Conservation (phyloP, 2,329 filamentous ascomycete genomes). For the Penicillium sclerotigenum region DNA sequence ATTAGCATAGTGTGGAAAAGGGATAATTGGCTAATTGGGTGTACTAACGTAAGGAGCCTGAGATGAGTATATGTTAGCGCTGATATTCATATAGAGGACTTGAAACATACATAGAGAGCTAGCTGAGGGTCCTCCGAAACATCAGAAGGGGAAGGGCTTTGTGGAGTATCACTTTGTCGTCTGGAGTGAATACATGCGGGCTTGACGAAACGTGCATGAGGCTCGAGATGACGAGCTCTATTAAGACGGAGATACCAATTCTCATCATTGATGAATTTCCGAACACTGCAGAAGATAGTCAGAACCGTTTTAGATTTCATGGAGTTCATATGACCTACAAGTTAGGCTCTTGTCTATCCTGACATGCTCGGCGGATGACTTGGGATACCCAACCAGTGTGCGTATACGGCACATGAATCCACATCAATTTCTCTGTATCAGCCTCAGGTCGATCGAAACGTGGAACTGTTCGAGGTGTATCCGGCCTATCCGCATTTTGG, state of each 20-base stretch:
- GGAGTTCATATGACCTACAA: constrained; percentile 11
- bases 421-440: constrained; percentile 34
- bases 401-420: constrained; percentile 37
- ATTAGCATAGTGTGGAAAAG: not conserved
- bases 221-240: constrained; percentile 38
- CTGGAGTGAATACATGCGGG: constrained; percentile 37
- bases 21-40: rapidly evolving
- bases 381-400: constrained; percentile 24
- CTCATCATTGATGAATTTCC: constrained; percentile 33
- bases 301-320: not conserved
- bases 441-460: constrained; percentile 35
- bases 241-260: constrained; percentile 39
- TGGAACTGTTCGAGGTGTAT: constrained; percentile 27
- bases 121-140: constrained; percentile 23
- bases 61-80: not conserved
- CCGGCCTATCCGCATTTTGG: constrained; percentile 19
- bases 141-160: constrained; percentile 7
- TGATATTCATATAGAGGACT: no score
- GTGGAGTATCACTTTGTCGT: constrained; percentile 23
- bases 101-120: constrained; percentile 31
- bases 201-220: constrained; percentile 40
- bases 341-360: constrained; percentile 26
- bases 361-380: constrained; percentile 21
- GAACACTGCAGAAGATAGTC: constrained; percentile 35
- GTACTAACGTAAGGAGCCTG: constrained; percentile 32